phyloP scores from a whole-genome alignment of 805 yeast species.

The Metschnikowia proteae region DNA sequence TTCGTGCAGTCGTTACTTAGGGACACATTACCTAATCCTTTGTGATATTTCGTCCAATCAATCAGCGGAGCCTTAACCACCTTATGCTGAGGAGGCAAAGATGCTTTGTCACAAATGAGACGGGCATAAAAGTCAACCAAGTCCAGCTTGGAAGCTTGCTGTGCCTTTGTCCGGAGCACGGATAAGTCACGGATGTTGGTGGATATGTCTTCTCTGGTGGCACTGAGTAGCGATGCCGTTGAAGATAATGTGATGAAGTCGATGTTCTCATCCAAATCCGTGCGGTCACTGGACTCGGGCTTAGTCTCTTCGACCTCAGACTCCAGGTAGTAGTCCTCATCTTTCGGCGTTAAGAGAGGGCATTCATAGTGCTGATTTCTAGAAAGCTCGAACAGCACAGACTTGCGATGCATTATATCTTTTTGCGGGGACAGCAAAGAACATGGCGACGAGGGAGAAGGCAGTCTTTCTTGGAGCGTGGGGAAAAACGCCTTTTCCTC shows the following conservation, averaged over 20 bases:
- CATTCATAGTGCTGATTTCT: conserved; percentile 27
- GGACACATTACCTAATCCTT: conserved; percentile 24
- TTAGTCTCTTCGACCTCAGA: conserved; percentile 14
- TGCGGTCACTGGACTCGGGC: conserved; percentile 1
- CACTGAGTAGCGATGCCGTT: conserved; percentile 27
- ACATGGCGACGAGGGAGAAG: conserved; percentile 26
- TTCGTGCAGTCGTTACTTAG: conserved; percentile 16
- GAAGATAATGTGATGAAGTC: conserved; percentile 37
- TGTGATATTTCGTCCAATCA: conserved; percentile 38
- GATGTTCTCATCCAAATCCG: conserved; percentile 24
- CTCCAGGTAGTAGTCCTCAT: conserved; percentile 35
- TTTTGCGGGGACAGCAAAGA: conserved; percentile 20
- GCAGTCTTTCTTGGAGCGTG: conserved; percentile 24
- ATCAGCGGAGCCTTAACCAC: conserved; percentile 33
- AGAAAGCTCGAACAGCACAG: conserved; percentile 27
- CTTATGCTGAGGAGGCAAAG: conserved; percentile 33
- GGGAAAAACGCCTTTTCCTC: conserved; percentile 13
- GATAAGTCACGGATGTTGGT: conserved; percentile 31
- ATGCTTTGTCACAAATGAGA: conserved; percentile 29
- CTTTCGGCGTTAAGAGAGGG: conserved; percentile 41
- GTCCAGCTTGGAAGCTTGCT: conserved; percentile 22
- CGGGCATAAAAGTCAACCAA: conserved; percentile 32
- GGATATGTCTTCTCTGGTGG: conserved; percentile 23
- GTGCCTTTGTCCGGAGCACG: conserved; percentile 17
- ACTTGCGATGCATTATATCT: conserved; percentile 20